Conservation (phyloP, 1,139 yeast genomes). For the Arxiozyma slooffiae region DNA sequence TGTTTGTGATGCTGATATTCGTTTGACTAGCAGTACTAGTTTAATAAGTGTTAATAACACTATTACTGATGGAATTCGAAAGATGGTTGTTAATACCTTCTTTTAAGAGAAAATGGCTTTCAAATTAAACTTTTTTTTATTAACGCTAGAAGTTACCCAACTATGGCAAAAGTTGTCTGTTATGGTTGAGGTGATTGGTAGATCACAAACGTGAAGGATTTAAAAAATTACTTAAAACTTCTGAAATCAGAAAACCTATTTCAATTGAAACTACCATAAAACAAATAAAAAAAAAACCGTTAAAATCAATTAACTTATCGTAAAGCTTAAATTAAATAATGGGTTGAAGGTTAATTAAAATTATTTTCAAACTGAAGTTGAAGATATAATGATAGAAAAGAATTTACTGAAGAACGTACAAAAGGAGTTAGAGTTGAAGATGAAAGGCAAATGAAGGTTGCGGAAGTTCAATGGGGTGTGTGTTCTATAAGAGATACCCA, state of each 20-base stretch:
- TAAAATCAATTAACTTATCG: constrained; percentile 80
- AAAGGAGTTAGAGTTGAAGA: constrained; percentile 85
- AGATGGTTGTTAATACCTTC: constrained; percentile 92
- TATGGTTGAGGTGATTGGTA: constrained; percentile 97
- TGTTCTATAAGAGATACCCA: constrained; percentile 82
- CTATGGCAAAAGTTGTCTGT: constrained; percentile 90
- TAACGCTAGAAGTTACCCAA: constrained; percentile 77
- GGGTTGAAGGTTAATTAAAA: constrained; percentile 77
- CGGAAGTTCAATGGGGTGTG: constrained; percentile 92
- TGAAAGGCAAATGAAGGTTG: constrained; percentile 72
- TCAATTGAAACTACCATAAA: constrained; percentile 88
- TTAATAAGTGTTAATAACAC: constrained; percentile 95
- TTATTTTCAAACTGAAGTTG: constrained; percentile 64
- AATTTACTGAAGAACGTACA: constrained; percentile 68
- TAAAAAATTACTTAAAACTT: constrained; percentile 82
- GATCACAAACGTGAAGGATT: constrained; percentile 85
- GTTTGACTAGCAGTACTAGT: constrained; percentile 99
- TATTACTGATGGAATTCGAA: constrained; percentile 95
- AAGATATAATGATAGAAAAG: constrained; percentile 40
- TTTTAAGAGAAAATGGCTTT: constrained; percentile 99
- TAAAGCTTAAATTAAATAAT: constrained; percentile 62
- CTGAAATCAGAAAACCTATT: constrained; percentile 92
- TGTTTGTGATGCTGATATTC: constrained; percentile 94
- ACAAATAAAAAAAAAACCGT: constrained; percentile 89
- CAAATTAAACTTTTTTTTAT: constrained; percentile 85